Percentiles rank a stretch among this genome's conserved stretches.
Evolutionary conservation across 2,329 filamentous ascomycete species (phyloP).

Genomic region (Monosporascus sp.): DNA sequence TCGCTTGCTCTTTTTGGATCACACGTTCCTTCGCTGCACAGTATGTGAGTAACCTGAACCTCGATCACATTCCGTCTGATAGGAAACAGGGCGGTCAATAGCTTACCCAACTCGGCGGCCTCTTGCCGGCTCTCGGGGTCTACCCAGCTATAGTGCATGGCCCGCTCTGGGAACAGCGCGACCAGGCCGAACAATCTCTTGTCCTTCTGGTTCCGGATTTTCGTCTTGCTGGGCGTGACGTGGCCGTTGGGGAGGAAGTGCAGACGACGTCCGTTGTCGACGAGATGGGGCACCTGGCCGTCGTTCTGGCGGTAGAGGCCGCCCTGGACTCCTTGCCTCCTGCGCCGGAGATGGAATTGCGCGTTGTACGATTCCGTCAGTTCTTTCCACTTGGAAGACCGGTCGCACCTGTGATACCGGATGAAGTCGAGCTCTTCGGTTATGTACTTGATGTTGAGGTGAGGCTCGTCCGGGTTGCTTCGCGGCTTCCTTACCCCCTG

Average conservation of each 20-base stretch:
- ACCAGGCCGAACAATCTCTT: slow-evolving; percentile 22
- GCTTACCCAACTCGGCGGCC: slow-evolving; percentile 37
- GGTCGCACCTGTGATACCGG: slow-evolving; percentile 22
- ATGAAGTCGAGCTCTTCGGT: slow-evolving; percentile 24
- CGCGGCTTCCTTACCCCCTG: slow-evolving; percentile 4
- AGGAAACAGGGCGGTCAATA: neutral
- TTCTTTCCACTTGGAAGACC: slow-evolving; percentile 15
- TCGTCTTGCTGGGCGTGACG: slow-evolving; percentile 7
- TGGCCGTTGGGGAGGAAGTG: slow-evolving; percentile 22
- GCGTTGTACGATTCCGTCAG: slow-evolving; percentile 11
- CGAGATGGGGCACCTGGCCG: slow-evolving; percentile 16
- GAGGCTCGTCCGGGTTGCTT: slow-evolving; percentile 6
- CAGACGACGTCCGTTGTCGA: slow-evolving; percentile 11
- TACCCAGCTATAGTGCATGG: slow-evolving; percentile 41
- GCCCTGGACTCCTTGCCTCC: slow-evolving; percentile 23
- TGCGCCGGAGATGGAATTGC: slow-evolving; percentile 17
- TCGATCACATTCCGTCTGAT: neutral
- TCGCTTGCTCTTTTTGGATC: slow-evolving; percentile 10
- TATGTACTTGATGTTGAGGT: slow-evolving; percentile 26
- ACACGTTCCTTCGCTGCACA: slow-evolving; percentile 13
- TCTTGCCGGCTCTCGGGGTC: slow-evolving; percentile 31
- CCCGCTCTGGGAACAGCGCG: slow-evolving; percentile 41
- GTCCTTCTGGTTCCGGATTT: slow-evolving; percentile 22
- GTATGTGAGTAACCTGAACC: neutral
- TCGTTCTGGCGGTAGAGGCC: slow-evolving; percentile 23